phyloP scores from a whole-genome alignment of 306 rosid genomes.

The Inga leiocalycina region DNA sequence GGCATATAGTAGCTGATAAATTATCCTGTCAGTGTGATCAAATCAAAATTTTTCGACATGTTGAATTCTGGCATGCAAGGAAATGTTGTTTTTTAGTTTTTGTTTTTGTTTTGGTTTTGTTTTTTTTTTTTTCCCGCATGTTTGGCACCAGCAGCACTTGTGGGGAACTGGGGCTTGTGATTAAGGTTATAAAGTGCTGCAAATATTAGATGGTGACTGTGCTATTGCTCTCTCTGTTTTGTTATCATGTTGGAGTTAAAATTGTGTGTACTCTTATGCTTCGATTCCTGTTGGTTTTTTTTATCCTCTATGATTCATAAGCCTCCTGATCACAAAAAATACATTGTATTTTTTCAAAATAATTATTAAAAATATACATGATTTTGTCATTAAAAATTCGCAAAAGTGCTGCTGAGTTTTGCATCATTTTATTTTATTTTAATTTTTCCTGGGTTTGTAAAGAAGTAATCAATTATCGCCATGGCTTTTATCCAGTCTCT shows the following conservation, averaged over 20 bases:
- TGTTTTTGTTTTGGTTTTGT: too few species aligned
- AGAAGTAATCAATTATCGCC: too few species aligned
- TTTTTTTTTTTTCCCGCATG: constrained; percentile 2
- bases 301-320: not conserved
- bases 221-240: not conserved
- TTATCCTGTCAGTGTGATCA: constrained; percentile 30
- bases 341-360: too few species aligned
- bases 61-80: constrained; percentile 13
- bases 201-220: constrained; percentile 22
- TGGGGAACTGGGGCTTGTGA: constrained; percentile 8
- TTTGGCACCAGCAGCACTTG: constrained; percentile 4
- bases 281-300: not conserved
- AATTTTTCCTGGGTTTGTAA: too few species aligned
- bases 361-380: too few species aligned
- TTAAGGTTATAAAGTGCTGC: constrained; percentile 18
- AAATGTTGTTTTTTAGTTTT: not conserved
- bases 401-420: too few species aligned
- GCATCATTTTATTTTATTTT: not conserved
- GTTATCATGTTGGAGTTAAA: not conserved
- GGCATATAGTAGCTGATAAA: not conserved
- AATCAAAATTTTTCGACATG: constrained; percentile 28
- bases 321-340: not conserved
- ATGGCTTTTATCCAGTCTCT: too few species aligned
- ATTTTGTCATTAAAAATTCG: too few species aligned
- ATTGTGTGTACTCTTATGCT: not conserved